Percentiles rank a stretch among this genome's conserved stretches.
Evolutionary conservation across 2,329 filamentous ascomycete species (phyloP).

Genomic region (Aspergillus hiratsukae): DNA sequence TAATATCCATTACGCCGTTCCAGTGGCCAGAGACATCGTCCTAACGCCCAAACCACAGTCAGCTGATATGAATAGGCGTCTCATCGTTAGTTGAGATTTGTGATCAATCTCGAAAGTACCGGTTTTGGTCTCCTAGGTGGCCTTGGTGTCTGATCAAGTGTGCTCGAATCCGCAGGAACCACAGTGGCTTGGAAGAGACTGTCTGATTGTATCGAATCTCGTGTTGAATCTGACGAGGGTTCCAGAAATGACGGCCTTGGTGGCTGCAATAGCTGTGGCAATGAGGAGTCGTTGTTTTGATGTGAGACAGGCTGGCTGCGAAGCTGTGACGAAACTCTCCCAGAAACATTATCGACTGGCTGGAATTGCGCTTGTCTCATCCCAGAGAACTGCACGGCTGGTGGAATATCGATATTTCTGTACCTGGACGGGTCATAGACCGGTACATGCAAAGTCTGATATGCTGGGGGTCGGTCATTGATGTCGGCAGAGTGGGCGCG

Average conservation of each 20-base stretch:
- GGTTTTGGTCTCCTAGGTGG: conserved; percentile 28
- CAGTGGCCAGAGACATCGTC: background rate
- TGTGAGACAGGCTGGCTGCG: background rate
- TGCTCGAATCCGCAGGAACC: background rate
- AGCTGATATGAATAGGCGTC: background rate
- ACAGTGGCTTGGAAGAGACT: background rate
- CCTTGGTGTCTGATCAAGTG: conserved; percentile 3
- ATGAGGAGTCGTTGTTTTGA: background rate
- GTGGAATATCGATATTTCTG: conserved; percentile 5
- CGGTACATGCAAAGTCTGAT: conserved; percentile 21
- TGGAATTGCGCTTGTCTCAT: background rate
- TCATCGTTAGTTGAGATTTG: conserved; percentile 24
- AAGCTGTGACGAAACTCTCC: background rate
- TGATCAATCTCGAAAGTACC: conserved; percentile 32
- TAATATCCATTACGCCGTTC: background rate
- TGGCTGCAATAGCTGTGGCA: background rate
- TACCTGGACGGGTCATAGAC: conserved; percentile 35
- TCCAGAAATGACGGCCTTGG: background rate
- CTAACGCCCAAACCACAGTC: background rate
- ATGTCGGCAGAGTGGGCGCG: conserved; percentile 2
- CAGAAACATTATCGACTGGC: background rate
- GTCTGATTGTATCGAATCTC: background rate
- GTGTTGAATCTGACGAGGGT: background rate
- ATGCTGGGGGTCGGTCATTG: conserved; percentile 22
- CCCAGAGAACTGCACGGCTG: background rate